Percentiles rank a stretch among this genome's conserved stretches.
Conservation (phyloP, 768 basidiomycete genomes). For the Cystofilobasidium macerans region DNA sequence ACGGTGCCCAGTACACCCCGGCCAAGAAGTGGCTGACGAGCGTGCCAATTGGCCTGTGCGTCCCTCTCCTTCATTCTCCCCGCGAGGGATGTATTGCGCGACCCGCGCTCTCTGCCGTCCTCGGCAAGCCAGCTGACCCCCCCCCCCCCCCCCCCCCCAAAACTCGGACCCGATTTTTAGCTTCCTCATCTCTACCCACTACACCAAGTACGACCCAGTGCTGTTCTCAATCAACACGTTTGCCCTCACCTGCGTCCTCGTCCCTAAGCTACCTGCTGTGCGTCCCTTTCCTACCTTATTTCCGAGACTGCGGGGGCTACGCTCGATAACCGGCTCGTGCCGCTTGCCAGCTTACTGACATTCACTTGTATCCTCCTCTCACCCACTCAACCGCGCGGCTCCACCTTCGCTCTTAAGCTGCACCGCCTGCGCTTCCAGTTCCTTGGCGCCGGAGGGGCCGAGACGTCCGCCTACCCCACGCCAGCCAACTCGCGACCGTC, state of each 20-base stretch:
- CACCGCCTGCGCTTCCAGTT: slow-evolving; percentile 35
- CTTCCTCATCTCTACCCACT: slow-evolving; percentile 94
- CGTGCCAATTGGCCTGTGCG: slow-evolving; percentile 80
- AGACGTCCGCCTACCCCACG: neutral
- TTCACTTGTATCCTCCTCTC: neutral
- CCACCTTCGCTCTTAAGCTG: slow-evolving; percentile 19
- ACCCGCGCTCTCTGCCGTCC: slow-evolving; percentile 1
- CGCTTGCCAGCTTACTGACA: neutral
- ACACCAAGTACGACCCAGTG: slow-evolving; percentile 84
- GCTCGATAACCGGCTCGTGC: no score
- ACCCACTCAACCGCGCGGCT: neutral
- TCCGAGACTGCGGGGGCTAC: neutral
- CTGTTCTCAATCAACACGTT: slow-evolving; percentile 82
- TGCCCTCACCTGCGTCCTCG: slow-evolving; percentile 66
- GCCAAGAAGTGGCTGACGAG: slow-evolving; percentile 93
- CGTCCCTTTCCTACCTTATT: slow-evolving; percentile 27
- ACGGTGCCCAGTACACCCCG: slow-evolving; percentile 95
- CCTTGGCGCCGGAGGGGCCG: slow-evolving; percentile 13
- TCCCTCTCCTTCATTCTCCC: slow-evolving; percentile 24
- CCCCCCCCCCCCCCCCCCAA: neutral
- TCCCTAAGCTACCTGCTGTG: slow-evolving; percentile 93
- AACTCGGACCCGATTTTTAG: no score
- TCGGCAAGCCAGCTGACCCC: slow-evolving; percentile 7
- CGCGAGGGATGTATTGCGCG: neutral
- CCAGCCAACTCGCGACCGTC: slow-evolving; percentile 3